These are phyloP conservation scores for Sporothrix inflata DNA, from an alignment of 2,329 filamentous ascomycete species.

Conservation along the genomic window DNA sequence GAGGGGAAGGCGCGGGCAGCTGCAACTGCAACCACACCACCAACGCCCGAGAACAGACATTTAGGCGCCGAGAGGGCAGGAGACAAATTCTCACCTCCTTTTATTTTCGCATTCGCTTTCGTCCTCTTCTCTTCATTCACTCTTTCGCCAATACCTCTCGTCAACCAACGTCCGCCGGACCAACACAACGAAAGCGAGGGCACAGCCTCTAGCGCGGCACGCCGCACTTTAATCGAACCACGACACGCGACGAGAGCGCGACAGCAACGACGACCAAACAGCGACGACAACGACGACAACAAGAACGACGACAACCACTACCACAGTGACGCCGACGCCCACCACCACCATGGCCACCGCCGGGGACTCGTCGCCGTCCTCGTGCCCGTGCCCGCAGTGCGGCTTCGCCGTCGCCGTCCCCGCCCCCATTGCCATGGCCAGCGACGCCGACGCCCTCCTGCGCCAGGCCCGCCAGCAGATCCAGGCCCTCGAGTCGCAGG, in stretches of 20 bases:
- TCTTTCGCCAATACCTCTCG: not conserved
- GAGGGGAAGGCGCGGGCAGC: constrained; percentile 16
- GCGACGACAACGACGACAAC: not conserved
- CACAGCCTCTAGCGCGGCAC: constrained; percentile 1
- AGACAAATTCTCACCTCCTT: not conserved
- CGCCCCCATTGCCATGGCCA: not conserved
- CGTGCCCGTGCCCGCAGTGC: constrained; percentile 33
- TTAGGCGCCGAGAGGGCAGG: constrained; percentile 22
- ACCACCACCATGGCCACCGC: constrained; percentile 17
- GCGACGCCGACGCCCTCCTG: constrained; percentile 43
- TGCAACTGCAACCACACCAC: constrained; percentile 16
- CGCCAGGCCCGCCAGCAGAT: constrained; percentile 63
- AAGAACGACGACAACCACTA: not conserved
- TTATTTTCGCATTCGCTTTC: not conserved
- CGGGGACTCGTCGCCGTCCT: not conserved
- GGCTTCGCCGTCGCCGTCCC: constrained; percentile 28
- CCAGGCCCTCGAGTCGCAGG: constrained; percentile 70
- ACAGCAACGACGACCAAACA: not conserved
- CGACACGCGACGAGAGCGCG: constrained; percentile 15
- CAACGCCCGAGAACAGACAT: not conserved
- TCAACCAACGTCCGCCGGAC: not conserved
- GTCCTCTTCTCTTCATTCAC: not conserved
- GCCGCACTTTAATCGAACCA: constrained; percentile 2
- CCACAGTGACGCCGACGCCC: not conserved
- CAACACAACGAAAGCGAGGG: not conserved